Base-by-base conservation (phyloP, 2,329 filamentous ascomycete genomes). In the Colletotrichum graminicola region DNA sequence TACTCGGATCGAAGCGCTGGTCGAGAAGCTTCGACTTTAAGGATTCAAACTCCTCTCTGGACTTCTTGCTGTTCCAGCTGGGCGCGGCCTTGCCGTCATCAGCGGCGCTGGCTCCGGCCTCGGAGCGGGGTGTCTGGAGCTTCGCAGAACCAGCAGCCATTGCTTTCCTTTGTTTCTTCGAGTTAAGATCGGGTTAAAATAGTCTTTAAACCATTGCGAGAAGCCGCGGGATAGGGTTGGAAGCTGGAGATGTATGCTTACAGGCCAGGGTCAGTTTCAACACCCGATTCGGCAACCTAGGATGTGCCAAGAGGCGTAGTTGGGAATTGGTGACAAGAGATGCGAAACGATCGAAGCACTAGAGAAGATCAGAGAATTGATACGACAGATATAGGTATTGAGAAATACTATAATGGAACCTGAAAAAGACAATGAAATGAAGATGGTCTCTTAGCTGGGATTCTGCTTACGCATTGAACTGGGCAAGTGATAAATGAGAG, bases 1-100 rank as follows among this genome's bases (percentile, higher is more conserved):
- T 61, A 72, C 87, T 79, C 7, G 83, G 81, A 65, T 82, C 84
- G 75, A 88, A 88, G 12, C 81, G 80, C 54, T 81, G 80, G 72
- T 88, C 86, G 1, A 78, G 68, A 0, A 89, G 80, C 26, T 77
- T 82, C 2, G 78, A 67, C 54, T 80, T 83, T 12, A 78, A 75
- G 5, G 73, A 64, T 5, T 86, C 83, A 49, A 77, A 79, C 55
- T 88, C 86, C 10, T 88, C 85, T 56, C 77, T 82, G 64, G 78
- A 78, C 76, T 84, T 82, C 74, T 80, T 81, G 18, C 79, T 77
- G 62, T 78, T 77, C 74, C 77, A 78, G 62, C 64, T 66, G 11
- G 68, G 62, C 34, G 32, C 77, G 32, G 32, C 77, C 56, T 78
- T 76, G 29, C 74, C 76, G 51, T 78, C 77, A 73, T 78, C 77